These are phyloP conservation scores for Calonectria pauciramosa DNA, from an alignment of 2,329 filamentous ascomycete genomes.

Conservation along the genomic window DNA sequence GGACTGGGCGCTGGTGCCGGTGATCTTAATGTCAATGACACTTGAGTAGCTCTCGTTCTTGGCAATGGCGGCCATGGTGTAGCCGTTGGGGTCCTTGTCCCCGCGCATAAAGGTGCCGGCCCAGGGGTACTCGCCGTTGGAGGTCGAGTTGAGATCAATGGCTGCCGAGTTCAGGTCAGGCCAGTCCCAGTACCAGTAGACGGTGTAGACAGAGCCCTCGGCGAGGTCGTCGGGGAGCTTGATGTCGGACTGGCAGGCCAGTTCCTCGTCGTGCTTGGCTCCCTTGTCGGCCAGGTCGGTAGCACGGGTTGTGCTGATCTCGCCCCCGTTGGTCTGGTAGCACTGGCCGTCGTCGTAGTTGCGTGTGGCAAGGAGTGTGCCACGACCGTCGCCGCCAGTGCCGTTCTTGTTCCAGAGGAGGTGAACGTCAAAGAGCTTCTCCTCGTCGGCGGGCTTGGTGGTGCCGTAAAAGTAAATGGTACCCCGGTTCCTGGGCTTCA, in stretches of 20 bases:
- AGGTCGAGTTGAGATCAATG: constrained; percentile 56
- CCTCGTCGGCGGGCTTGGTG: constrained; percentile 64
- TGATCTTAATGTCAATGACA: constrained; percentile 57
- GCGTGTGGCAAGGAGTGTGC: constrained; percentile 80
- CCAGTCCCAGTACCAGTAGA: constrained; percentile 99
- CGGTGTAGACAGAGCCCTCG: constrained; percentile 77
- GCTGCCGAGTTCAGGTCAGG: constrained; percentile 67
- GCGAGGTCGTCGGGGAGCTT: constrained; percentile 77
- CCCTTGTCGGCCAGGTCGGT: constrained; percentile 67
- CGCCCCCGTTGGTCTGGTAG: constrained; percentile 79
- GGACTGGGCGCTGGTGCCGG: constrained; percentile 39
- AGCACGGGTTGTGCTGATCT: constrained; percentile 72
- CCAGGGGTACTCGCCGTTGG: constrained; percentile 58
- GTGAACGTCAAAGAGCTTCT: constrained; percentile 75
- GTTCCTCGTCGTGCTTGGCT: constrained; percentile 67
- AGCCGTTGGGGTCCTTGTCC: constrained; percentile 53
- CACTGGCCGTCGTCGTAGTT: constrained; percentile 94
- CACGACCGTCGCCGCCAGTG: constrained; percentile 83
- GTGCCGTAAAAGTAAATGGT: constrained; percentile 84
- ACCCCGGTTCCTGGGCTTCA: constrained; percentile 76
- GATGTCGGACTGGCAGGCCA: constrained; percentile 87
- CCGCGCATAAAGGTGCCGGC: constrained; percentile 57
- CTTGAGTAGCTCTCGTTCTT: constrained; percentile 59
- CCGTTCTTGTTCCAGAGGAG: constrained; percentile 84
- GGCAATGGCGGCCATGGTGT: constrained; percentile 50